Base-by-base conservation (phyloP, 352 stramenopile genomes). In the Pythium apleroticum region DNA sequence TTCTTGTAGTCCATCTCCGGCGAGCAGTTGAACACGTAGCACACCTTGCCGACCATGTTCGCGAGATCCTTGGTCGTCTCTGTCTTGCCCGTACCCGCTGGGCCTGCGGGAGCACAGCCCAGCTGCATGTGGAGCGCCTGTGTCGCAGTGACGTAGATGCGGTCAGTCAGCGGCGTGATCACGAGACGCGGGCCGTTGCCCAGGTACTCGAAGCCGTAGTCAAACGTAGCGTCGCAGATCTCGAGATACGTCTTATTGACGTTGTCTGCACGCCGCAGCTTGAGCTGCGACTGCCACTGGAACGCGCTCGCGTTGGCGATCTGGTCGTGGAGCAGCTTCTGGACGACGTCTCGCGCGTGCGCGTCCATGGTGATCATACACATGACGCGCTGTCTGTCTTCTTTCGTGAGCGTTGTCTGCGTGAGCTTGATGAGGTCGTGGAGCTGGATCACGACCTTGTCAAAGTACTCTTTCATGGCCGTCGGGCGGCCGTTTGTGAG, bases 1-100 rank as follows among this genome's bases (percentile, higher is more conserved):
- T 95, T 96, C 67, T 97, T 90, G 80, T 98, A 98, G 76, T 98
- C 93, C 90, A 98, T 98, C 71, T 98, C 94, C 2, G 95, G 95
- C 7, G 94, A 98, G 66, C 91, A 98, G 57, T 98, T 98, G 67
- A 98, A 98, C 27, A 97, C 91, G 63, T 98, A 98, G 62, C 93
- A 98, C 28, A 91, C 81, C 65, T 98, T 98, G 14, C 90, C 95
- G 0, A 98, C 69, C 65, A 96, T 95, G 54, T 87, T 95, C 3
- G 92, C 92, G 9, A 98, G 71, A 58, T 98, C 95, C 66, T 98
- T 98, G 0, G 95, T 98, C 19, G 90, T 97, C 74, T 98, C 95
- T 4, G 95, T 98, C 72, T 98, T 98, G n/a, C 91, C 90, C 3
- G 91, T 97, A 24, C 90, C 91, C 4, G 86, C 87, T 14, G 87